Conservation (phyloP, 352 stramenopile genomes). For the Phytopythium helicoides region DNA sequence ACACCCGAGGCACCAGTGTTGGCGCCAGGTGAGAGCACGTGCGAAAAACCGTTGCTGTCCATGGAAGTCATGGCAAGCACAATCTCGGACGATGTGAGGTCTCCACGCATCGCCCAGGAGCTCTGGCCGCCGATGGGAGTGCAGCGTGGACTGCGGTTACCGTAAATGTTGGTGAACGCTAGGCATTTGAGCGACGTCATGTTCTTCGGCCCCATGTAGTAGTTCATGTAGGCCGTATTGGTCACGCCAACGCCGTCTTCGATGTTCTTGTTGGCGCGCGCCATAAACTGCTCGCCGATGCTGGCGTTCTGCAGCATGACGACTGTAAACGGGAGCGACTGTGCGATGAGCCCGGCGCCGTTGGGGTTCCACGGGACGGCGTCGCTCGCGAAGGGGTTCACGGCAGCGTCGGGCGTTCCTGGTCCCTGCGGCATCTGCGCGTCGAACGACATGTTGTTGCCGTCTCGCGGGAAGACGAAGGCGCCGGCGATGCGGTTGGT, state of each 20-base stretch:
- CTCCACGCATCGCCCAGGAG: slow-evolving; percentile 59
- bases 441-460: slow-evolving; percentile 51
- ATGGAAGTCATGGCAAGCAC: slow-evolving; percentile 78
- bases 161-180: slow-evolving; percentile 76
- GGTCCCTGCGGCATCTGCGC: slow-evolving; percentile 54
- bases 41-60: slow-evolving; percentile 69
- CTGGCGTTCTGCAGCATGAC: slow-evolving; percentile 52
- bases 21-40: slow-evolving; percentile 65
- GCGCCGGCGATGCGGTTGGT: slow-evolving; percentile 46
- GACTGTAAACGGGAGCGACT: slow-evolving; percentile 58
- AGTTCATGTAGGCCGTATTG: slow-evolving; percentile 81
- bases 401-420: slow-evolving; percentile 45
- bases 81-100: slow-evolving; percentile 43
- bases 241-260: slow-evolving; percentile 39
- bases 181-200: slow-evolving; percentile 78
- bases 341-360: slow-evolving; percentile 42
- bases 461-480: slow-evolving; percentile 48
- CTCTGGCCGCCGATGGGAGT: slow-evolving; percentile 81
- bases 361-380: slow-evolving; percentile 69
- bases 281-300: slow-evolving; percentile 36
- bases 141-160: slow-evolving; percentile 56
- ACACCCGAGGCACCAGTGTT: slow-evolving; percentile 75
- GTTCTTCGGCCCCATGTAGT: slow-evolving; percentile 72
- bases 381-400: slow-evolving; percentile 66
- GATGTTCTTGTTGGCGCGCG: slow-evolving; percentile 58